Base-by-base conservation (phyloP, 768 basidiomycete genomes). In the Mycena pura region DNA sequence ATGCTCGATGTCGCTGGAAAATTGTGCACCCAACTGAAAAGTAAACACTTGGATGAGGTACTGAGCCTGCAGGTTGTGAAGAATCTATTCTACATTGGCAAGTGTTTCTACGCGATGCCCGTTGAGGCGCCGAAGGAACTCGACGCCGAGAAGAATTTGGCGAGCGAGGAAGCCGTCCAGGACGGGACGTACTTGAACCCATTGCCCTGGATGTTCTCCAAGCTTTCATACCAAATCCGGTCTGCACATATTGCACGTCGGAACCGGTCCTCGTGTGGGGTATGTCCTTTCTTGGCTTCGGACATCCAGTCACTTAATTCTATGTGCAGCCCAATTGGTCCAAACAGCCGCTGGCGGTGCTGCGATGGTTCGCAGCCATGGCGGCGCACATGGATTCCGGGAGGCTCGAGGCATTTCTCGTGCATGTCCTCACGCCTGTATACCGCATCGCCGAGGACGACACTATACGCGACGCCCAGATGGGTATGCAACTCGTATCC, bases 311-410 rank as follows among this genome's bases (percentile, higher is more conserved):
- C 17, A 21, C 17, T 45, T 63, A 4, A 32, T n/a, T 19, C 14
- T 68, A 45, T 31, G 15, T 47, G 15, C 69, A 97, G 93, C 76
- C 80, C 0, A 90, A 89, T 69, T 99, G 96, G 95, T 80, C 86
- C 5, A 84, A 90, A 27, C 91, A 94, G 58, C 91, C 95, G 0
- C 74, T 90, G 1, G 86, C 93, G 0, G 85, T 90, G 39, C 73
- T 99, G 43, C 89, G 92, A 15, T 97, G 95, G 90, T 97, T 99
- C 68, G 97, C 95, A 0, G 96, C 95, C 0, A 94, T 97, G 87
- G 76, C 86, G 3, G 86, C 90, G 2, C 76, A 85, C 68, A 86
- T 99, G 82, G 85, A 89, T 0, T 71, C 79, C 0, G 61, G 70
- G 0, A 75, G 79, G 17, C 78, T 93, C 0, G 86, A 91, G 65